Evolutionary conservation across 2,329 filamentous ascomycete genomes (phyloP).

Genomic region (Golovinomyces cichoracearum): DNA sequence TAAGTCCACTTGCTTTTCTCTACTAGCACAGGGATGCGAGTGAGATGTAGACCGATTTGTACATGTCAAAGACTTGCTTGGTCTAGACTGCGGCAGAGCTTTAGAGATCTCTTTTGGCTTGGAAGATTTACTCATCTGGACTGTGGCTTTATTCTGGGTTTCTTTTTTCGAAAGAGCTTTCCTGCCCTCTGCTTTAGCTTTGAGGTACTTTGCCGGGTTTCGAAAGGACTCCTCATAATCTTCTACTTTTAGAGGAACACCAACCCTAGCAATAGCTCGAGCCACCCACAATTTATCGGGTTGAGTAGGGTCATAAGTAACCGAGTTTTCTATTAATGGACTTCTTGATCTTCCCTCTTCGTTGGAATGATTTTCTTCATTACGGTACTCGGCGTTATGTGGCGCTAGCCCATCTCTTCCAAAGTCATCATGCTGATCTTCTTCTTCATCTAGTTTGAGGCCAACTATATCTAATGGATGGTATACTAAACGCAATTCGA

Average conservation of each 20-base stretch:
- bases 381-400: conserved; percentile 15
- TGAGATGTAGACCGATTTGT: too few relatives aligned
- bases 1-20: too few relatives aligned
- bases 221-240: conserved; percentile 29
- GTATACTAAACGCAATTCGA: conserved; percentile 57
- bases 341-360: conserved; percentile 22
- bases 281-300: conserved; percentile 44
- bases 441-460: conserved; percentile 45
- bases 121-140: conserved; percentile 14
- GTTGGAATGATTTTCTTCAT: conserved; percentile 1
- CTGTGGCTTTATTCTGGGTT: conserved; percentile 14
- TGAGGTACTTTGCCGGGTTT: conserved; percentile 9
- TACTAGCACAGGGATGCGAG: too few relatives aligned
- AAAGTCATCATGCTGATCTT: conserved; percentile 21
- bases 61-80: too few relatives aligned
- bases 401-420: conserved; percentile 30
- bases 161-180: conserved; percentile 8
- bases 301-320: conserved; percentile 36
- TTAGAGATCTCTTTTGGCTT: conserved; percentile 4
- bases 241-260: conserved; percentile 36
- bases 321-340: conserved; percentile 16
- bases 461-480: conserved; percentile 51
- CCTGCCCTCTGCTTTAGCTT: conserved; percentile 8
- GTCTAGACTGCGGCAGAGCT: too few relatives aligned
- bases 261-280: conserved; percentile 34